Conservation (phyloP, 768 basidiomycete species). For the Tephrocybe rancida region DNA sequence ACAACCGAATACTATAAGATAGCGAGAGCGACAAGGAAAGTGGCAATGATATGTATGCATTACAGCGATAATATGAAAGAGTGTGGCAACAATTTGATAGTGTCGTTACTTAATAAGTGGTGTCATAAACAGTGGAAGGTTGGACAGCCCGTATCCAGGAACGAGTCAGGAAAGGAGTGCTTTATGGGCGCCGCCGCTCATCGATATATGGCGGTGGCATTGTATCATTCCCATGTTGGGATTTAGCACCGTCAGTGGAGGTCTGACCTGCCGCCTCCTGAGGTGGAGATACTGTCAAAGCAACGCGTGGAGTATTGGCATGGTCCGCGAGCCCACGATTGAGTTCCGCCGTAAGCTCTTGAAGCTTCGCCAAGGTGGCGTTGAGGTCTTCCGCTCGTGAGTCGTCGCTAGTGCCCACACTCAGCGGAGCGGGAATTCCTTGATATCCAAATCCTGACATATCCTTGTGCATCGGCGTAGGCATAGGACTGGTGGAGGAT, state of each 20-base stretch:
- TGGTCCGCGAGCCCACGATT: slow-evolving; percentile 2
- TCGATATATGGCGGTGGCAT: not conserved
- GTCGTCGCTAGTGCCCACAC: not conserved
- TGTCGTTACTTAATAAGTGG: too few relatives aligned
- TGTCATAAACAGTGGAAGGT: too few relatives aligned
- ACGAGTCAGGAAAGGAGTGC: not conserved
- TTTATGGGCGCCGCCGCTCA: not conserved
- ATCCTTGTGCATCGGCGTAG: not conserved
- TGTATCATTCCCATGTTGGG: not conserved
- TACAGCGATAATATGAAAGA: too few relatives aligned
- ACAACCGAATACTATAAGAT: too few relatives aligned
- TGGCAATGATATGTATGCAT: too few relatives aligned
- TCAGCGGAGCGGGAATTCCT: not conserved
- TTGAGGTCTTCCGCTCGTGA: not conserved
- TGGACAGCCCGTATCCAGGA: too few relatives aligned
- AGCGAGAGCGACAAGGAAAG: too few relatives aligned
- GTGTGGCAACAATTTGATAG: too few relatives aligned
- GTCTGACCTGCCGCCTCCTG: not conserved
- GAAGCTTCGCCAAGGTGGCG: not conserved
- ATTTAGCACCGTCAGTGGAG: not conserved
- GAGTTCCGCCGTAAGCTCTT: not conserved
- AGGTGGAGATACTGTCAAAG: not conserved
- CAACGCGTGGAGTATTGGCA: not conserved
- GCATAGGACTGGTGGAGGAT: not conserved
- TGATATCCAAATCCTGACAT: not conserved